Base-by-base conservation (phyloP, 2,329 filamentous ascomycete species). In the Trichoderma guizhouense region DNA sequence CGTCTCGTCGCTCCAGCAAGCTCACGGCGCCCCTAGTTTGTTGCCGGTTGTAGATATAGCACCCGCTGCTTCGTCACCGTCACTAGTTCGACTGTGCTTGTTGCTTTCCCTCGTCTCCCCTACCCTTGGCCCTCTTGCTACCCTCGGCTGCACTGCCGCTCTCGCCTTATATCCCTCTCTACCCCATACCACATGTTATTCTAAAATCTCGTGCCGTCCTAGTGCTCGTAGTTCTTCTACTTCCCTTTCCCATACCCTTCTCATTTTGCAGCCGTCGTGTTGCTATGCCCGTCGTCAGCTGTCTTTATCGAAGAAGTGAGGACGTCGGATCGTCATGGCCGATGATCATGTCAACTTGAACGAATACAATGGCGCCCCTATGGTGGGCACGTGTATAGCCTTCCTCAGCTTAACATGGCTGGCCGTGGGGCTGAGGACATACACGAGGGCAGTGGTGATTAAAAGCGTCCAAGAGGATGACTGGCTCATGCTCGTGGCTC, bases 401-500 rank as follows among this genome's bases (percentile, higher is more conserved):
- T 80, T 86, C 58, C 78, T 86, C 60, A 74, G 73, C 21, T 73
- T 85, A 21, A 84, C 79, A 62, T 85, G 82, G 80, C 69, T 84
- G 14, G 82, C 84, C 32, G 81, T 86, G 47, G 76, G 78, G 15
- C 76, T 86, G 57, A 79, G 84, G 70, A 81, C 77, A n/a, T 86
- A 85, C 76, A 84, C 84, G 14, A 80, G 84, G 71, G 78, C 78
- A 6, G 77, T 82, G 26, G 76, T 86, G 73, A 85, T 83, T 73
- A 84, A 83, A 47, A 79, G 79, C 66, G 85, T 86, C 70, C 81
- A 85, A 74, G 73, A 79, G n/a, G 86, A 88, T 77, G 86, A 88
- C 79, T 87, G 86, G 85, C 79, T 87, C 73, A 87, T 88, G 85
- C 73, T 87, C 57, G 75, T 83, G 71, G 82, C 83, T 34, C 85